These are phyloP conservation scores for Tremella fuciformis DNA, from an alignment of 768 basidiomycete species.

Conservation along the genomic window DNA sequence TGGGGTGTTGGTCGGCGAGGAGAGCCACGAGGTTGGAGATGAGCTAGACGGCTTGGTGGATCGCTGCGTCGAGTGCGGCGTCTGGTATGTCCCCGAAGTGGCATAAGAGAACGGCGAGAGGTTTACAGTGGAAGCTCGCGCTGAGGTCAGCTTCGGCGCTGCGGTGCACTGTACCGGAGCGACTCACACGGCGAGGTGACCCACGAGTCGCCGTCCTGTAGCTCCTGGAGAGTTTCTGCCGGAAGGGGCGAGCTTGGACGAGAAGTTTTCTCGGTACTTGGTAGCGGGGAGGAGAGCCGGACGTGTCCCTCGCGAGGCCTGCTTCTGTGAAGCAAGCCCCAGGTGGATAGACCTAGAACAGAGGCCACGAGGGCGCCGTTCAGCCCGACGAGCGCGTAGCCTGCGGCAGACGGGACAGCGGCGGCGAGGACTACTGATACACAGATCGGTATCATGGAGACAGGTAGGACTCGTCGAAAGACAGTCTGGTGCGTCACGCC, in stretches of 20 bases:
- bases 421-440: neutral
- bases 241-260: neutral
- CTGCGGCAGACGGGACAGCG: conserved; percentile 4
- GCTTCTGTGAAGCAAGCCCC: neutral
- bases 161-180: conserved; percentile 1
- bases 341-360: neutral
- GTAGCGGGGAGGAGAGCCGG: neutral
- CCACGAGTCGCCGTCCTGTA: conserved; percentile 24
- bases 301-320: neutral
- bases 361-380: neutral
- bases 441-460: neutral
- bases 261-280: neutral
- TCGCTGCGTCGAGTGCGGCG: neutral
- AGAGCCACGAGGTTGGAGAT: conserved; percentile 27
- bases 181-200: conserved; percentile 40
- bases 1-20: conserved; percentile 30
- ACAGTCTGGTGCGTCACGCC: conserved; percentile 3
- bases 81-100: conserved; percentile 4
- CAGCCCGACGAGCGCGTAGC: neutral
- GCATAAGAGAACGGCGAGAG: conserved; percentile 34
- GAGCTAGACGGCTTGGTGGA: conserved; percentile 14
- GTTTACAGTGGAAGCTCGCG: conserved; percentile 23
- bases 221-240: neutral
- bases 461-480: conserved; percentile 2
- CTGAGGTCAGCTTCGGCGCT: conserved; percentile 15